phyloP scores from a whole-genome alignment of 306 rosid species.

The Crotalaria pallida region DNA sequence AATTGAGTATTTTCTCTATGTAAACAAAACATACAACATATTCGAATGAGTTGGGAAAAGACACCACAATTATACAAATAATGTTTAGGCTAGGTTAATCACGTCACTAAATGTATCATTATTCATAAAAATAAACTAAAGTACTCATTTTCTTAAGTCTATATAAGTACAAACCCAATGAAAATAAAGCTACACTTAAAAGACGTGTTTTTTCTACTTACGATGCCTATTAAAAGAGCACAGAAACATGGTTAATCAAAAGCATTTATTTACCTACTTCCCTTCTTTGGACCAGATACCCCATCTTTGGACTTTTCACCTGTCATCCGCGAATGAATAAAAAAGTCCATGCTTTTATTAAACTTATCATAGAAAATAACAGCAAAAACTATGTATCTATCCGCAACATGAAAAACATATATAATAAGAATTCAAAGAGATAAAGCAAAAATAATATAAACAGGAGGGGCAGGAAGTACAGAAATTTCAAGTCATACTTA shows the following conservation, averaged over 20 bases:
- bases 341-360: conserved; percentile 96
- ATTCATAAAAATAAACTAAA: conserved; percentile 15
- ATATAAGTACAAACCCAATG: conserved; percentile 22
- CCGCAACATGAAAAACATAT: conserved; percentile 48
- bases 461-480: conserved; percentile 12
- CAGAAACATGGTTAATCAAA: conserved; percentile 83
- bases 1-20: neutral
- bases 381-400: conserved; percentile 55
- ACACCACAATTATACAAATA: neutral
- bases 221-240: conserved; percentile 54
- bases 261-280: conserved; percentile 99
- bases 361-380: conserved; percentile 63
- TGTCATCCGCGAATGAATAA: conserved; percentile 99
- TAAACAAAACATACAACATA: conserved; percentile 6
- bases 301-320: conserved; percentile 99
- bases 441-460: conserved; percentile 25
- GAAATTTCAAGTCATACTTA: conserved; percentile 40
- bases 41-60: conserved; percentile 6
- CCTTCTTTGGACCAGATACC: conserved; percentile 99
- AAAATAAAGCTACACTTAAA: conserved; percentile 37
- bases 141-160: conserved; percentile 1
- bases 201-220: conserved; percentile 35
- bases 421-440: conserved; percentile 29
- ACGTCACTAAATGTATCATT: neutral
- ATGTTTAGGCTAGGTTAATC: neutral